These are phyloP conservation scores for Stemphylium vesicarium DNA, from an alignment of 2,329 filamentous ascomycete species.

Conservation along the genomic window DNA sequence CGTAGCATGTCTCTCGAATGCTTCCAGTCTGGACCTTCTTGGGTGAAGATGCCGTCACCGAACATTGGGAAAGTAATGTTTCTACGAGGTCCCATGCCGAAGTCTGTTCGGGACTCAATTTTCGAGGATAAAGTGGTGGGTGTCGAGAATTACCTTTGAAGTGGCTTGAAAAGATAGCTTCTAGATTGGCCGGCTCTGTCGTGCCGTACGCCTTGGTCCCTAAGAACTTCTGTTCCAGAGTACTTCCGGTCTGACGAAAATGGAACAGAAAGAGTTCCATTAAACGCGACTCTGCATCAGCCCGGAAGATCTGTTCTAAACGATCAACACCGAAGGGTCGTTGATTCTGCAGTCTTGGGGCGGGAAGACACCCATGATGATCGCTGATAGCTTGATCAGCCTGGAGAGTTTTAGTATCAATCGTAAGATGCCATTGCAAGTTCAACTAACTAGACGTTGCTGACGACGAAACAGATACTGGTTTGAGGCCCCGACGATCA, in stretches of 20 bases:
- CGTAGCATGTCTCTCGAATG: neutral
- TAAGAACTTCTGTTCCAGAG: conserved; percentile 28
- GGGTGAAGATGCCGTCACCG: conserved; percentile 51
- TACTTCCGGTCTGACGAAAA: conserved; percentile 42
- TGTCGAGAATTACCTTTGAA: conserved; percentile 20
- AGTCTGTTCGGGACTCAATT: conserved; percentile 38
- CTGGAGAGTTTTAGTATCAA: neutral
- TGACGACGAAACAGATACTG: no score
- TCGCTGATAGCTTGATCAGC: conserved; percentile 18
- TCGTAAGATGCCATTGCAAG: neutral
- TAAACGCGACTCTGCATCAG: conserved; percentile 23
- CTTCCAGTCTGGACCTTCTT: conserved; percentile 17
- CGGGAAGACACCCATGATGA: conserved; percentile 21
- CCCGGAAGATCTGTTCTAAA: conserved; percentile 31
- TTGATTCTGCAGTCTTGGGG: conserved; percentile 28
- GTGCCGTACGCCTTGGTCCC: conserved; percentile 27
- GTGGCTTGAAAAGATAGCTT: conserved; percentile 26
- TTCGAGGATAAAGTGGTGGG: neutral
- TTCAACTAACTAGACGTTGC: no score
- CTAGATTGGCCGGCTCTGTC: conserved; percentile 34
- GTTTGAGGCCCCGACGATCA: no score
- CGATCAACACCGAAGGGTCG: conserved; percentile 29
- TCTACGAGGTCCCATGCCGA: conserved; percentile 45
- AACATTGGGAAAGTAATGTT: conserved; percentile 47
- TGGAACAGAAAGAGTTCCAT: conserved; percentile 45